Conservation (phyloP, 345 rosid species). For the Leavenworthia alabamica region DNA sequence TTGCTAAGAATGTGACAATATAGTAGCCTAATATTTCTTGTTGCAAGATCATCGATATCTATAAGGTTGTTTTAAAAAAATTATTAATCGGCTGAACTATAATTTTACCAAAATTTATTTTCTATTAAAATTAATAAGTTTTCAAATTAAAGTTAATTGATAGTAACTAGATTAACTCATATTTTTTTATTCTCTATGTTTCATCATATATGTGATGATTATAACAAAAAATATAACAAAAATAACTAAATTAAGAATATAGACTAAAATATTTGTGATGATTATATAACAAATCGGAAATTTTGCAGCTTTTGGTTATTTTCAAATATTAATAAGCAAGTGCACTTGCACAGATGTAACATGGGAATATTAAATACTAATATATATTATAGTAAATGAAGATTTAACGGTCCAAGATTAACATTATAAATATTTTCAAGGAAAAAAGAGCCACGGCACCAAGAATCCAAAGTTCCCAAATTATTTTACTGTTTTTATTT, state of each 20-base stretch:
- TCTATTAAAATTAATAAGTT: too few relatives aligned
- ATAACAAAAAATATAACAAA: too few relatives aligned
- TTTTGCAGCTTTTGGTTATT: conserved; percentile 24
- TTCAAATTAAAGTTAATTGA: too few relatives aligned
- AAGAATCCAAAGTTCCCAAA: conserved; percentile 49
- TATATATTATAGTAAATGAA: conserved; percentile 19
- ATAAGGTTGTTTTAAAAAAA: too few relatives aligned
- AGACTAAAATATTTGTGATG: conserved; percentile 7
- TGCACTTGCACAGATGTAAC: conserved; percentile 23
- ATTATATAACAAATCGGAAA: conserved; percentile 22
- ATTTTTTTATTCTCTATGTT: too few relatives aligned
- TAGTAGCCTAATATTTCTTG: too few relatives aligned
- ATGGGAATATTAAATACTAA: conserved; percentile 19
- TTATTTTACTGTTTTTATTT: conserved; percentile 1
- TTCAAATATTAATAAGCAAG: conserved; percentile 9
- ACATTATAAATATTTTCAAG: conserved; percentile 25
- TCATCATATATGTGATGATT: too few relatives aligned
- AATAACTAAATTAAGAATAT: conserved; percentile 18
- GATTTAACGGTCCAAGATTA: conserved; percentile 27
- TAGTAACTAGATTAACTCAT: too few relatives aligned
- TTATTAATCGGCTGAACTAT: too few relatives aligned
- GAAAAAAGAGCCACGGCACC: conserved; percentile 25
- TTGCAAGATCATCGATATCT: too few relatives aligned
- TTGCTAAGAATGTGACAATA: too few relatives aligned
- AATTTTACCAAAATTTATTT: too few relatives aligned